Evolutionary conservation across 768 basidiomycete genomes (phyloP).

Genomic region (Mycena capillaripes): DNA sequence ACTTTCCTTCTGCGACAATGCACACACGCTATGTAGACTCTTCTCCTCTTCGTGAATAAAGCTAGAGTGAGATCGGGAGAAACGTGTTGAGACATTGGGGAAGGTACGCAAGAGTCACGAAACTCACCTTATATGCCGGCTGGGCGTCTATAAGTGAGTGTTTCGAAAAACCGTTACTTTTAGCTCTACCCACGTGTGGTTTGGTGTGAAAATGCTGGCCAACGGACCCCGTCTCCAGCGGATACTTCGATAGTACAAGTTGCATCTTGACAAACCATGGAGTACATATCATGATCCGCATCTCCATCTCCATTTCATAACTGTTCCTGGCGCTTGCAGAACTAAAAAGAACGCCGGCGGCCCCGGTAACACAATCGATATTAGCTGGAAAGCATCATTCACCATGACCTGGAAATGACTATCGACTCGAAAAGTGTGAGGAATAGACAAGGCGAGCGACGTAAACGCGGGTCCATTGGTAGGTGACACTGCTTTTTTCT

Average conservation of each 20-base stretch:
- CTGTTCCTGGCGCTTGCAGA: too few relatives aligned
- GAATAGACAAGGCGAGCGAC: too few relatives aligned
- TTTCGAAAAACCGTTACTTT: background rate
- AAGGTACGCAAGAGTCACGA: background rate
- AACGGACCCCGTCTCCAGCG: background rate
- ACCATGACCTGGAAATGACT: too few relatives aligned
- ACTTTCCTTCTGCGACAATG: slow-evolving; percentile 2
- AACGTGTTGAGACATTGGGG: background rate
- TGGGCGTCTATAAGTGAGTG: background rate
- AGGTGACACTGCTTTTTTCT: too few relatives aligned
- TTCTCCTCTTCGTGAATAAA: background rate
- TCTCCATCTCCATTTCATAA: too few relatives aligned
- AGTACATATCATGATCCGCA: too few relatives aligned
- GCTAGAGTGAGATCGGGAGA: background rate
- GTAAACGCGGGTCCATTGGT: too few relatives aligned
- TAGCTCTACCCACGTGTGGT: background rate
- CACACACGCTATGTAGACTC: background rate
- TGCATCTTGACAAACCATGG: too few relatives aligned
- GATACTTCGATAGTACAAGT: background rate
- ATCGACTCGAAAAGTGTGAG: too few relatives aligned
- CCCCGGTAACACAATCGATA: too few relatives aligned
- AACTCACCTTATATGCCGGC: background rate
- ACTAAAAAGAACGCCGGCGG: too few relatives aligned
- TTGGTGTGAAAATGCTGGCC: background rate
- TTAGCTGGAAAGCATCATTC: too few relatives aligned